These are phyloP conservation scores for Erodium trifolium DNA, from an alignment of 441 rosid genomes.

Conservation along the genomic window DNA sequence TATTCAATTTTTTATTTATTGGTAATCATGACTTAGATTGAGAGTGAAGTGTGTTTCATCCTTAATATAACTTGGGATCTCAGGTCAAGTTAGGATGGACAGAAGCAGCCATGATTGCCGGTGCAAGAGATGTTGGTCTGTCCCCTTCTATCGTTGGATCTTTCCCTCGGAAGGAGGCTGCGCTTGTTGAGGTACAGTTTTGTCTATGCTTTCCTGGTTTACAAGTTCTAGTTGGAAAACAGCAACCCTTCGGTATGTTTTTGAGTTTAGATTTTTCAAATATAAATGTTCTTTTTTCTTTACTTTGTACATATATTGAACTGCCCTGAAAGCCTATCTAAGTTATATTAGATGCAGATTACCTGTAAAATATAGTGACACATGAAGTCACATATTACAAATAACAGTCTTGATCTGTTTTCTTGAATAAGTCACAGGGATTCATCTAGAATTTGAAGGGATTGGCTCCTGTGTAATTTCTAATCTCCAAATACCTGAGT, in stretches of 20 bases:
- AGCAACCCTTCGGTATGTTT: neutral
- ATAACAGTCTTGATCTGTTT: neutral
- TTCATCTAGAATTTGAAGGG: neutral
- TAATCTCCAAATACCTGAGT: neutral
- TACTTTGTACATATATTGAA: neutral
- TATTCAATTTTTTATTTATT: neutral
- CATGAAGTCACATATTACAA: neutral
- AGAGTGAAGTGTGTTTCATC: neutral
- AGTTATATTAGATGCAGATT: neutral
- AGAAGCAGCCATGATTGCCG: slow-evolving; percentile 79
- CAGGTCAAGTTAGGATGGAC: slow-evolving; percentile 63
- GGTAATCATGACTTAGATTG: neutral
- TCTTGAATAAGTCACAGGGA: neutral
- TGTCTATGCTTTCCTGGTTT: neutral
- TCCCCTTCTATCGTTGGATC: slow-evolving; percentile 80
- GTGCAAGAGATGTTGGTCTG: slow-evolving; percentile 73
- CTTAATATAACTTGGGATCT: neutral
- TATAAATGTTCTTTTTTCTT: neutral
- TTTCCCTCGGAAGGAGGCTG: slow-evolving; percentile 76
- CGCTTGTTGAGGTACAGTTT: slow-evolving; percentile 60
- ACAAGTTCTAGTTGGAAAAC: neutral
- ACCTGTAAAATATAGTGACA: neutral
- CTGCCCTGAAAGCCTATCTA: neutral
- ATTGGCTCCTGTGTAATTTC: neutral
- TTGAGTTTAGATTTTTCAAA: neutral